Conservation (phyloP, 2,329 filamentous ascomycete genomes). For the Cladobotryum mycophilum region DNA sequence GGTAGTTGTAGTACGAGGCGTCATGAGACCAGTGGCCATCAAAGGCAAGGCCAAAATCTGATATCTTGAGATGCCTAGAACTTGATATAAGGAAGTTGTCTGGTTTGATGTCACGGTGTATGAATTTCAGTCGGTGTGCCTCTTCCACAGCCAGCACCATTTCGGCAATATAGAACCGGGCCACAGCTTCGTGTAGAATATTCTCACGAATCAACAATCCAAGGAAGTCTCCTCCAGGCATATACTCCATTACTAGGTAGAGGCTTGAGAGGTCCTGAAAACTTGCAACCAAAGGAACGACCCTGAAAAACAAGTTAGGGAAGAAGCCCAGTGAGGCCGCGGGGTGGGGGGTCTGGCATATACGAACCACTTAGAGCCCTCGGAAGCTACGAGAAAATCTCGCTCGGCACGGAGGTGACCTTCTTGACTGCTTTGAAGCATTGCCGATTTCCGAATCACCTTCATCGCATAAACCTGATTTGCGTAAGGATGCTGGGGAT, state of each 20-base stretch:
- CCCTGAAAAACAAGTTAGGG: slow-evolving; percentile 40
- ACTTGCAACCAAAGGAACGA: slow-evolving; percentile 79
- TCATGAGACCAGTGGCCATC: slow-evolving; percentile 94
- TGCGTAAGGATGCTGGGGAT: slow-evolving; percentile 21
- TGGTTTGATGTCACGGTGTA: slow-evolving; percentile 93
- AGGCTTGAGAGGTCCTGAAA: slow-evolving; percentile 82
- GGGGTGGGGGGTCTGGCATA: not conserved
- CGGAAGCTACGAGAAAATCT: slow-evolving; percentile 83
- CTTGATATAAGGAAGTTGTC: slow-evolving; percentile 93
- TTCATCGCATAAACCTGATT: slow-evolving; percentile 87
- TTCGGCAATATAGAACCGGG: slow-evolving; percentile 85
- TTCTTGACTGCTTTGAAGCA: slow-evolving; percentile 87
- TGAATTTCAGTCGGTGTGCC: slow-evolving; percentile 79
- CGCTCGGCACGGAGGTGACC: slow-evolving; percentile 86
- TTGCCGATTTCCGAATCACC: slow-evolving; percentile 87
- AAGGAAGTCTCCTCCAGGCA: slow-evolving; percentile 93
- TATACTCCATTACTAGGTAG: slow-evolving; percentile 97
- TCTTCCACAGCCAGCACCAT: slow-evolving; percentile 96
- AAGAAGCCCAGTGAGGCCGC: not conserved
- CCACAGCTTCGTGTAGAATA: slow-evolving; percentile 68
- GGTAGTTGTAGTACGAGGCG: slow-evolving; percentile 76
- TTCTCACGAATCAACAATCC: slow-evolving; percentile 81
- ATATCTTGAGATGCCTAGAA: slow-evolving; percentile 87
- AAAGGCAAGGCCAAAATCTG: slow-evolving; percentile 92
- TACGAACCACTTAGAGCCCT: slow-evolving; percentile 70